phyloP scores from a whole-genome alignment of 2,329 filamentous ascomycete genomes.

The Pseudocercospora fuligena region DNA sequence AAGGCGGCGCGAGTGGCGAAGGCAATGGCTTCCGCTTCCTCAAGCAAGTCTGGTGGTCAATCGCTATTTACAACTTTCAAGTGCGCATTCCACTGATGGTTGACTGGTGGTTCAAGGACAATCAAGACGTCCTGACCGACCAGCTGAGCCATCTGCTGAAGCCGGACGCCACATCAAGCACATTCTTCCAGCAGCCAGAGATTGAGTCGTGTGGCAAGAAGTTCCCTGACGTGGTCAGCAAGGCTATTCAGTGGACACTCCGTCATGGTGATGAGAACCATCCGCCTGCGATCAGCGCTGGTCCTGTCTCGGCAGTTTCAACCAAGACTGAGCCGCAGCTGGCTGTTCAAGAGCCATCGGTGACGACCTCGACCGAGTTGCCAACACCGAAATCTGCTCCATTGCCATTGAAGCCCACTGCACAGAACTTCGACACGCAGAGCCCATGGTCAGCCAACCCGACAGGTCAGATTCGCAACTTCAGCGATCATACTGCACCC shows the following conservation, averaged over 20 bases:
- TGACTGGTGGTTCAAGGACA: conserved; percentile 32
- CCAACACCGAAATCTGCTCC: neutral
- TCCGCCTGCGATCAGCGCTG: neutral
- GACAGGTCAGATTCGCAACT: conserved; percentile 9
- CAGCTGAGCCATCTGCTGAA: conserved; percentile 28
- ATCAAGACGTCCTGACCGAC: conserved; percentile 31
- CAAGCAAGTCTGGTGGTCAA: conserved; percentile 41
- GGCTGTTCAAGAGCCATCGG: neutral
- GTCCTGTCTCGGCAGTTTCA: neutral
- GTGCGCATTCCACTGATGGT: conserved; percentile 33
- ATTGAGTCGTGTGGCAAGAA: conserved; percentile 27
- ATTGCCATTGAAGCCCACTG: conserved; percentile 3
- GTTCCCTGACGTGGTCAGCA: conserved; percentile 26
- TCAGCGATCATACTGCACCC: neutral
- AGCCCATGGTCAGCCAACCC: neutral
- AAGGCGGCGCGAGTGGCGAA: conserved; percentile 31
- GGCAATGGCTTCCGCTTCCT: conserved; percentile 40
- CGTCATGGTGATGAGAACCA: neutral
- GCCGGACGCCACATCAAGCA: conserved; percentile 25
- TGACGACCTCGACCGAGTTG: neutral
- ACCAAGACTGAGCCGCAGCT: neutral
- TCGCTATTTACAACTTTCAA: conserved; percentile 40
- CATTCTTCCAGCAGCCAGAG: conserved; percentile 33
- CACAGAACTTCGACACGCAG: conserved; percentile 1
- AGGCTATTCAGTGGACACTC: conserved; percentile 24